Percentiles rank a stretch among this genome's conserved stretches.
These are phyloP conservation scores for Agrostemma githago DNA, from an alignment of 148 eudicot species.

Conservation along the genomic window DNA sequence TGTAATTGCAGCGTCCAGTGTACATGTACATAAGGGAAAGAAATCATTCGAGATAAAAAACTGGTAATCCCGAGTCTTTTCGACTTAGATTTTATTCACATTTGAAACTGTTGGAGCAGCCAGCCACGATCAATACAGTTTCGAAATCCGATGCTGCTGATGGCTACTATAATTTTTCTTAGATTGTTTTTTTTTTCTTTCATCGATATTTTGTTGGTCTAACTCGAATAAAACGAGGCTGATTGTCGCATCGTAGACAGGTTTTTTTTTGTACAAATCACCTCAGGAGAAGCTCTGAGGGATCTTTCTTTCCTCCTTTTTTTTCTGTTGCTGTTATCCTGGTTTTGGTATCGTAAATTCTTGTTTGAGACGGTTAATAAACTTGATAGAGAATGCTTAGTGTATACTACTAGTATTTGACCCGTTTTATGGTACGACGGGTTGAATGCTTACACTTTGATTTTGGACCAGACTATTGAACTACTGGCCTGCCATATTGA, in stretches of 20 bases:
- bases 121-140: slow-evolving; percentile 15
- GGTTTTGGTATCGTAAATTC: background rate
- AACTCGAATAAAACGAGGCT: slow-evolving; percentile 28
- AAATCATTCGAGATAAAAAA: slow-evolving; percentile 2
- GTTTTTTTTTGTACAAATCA: slow-evolving; percentile 34
- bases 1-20: slow-evolving; percentile 29
- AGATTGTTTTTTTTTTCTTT: background rate
- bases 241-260: slow-evolving; percentile 21
- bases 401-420: no score
- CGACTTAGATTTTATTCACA: slow-evolving; percentile 18
- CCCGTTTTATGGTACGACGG: no score
- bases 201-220: slow-evolving; percentile 9
- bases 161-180: slow-evolving; percentile 30
- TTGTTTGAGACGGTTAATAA: background rate
- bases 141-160: slow-evolving; percentile 19
- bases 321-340: background rate
- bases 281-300: slow-evolving; percentile 27
- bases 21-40: slow-evolving; percentile 51
- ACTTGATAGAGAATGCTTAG: no score
- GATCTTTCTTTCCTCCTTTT: slow-evolving; percentile 3
- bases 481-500: no score
- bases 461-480: no score
- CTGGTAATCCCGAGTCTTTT: slow-evolving; percentile 11
- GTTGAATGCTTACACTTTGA: no score
- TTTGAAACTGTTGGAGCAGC: slow-evolving; percentile 23